phyloP scores from a whole-genome alignment of 176 grass and related monocot species.

The Bonia amplexicaulis region DNA sequence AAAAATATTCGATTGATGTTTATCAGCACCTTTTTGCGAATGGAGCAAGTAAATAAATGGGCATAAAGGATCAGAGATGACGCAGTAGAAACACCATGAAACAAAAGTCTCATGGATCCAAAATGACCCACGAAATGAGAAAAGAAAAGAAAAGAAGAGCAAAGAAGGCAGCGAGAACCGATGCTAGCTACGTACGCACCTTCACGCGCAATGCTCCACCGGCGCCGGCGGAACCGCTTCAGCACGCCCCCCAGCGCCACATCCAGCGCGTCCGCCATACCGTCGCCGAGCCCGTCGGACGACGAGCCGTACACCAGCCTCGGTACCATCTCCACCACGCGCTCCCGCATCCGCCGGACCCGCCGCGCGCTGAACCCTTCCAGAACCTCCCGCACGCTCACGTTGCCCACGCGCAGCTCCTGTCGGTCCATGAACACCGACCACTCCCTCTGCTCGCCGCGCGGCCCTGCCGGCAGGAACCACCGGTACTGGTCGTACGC shows the following conservation, averaged over 20 bases:
- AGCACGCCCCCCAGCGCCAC: slow-evolving; percentile 57
- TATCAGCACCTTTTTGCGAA: too few species aligned
- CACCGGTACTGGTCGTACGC: slow-evolving; percentile 80
- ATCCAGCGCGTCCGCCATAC: slow-evolving; percentile 63
- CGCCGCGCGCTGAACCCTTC: slow-evolving; percentile 51
- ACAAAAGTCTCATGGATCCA: neutral
- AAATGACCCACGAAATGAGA: neutral
- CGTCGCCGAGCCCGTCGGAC: slow-evolving; percentile 49
- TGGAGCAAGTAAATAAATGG: neutral
- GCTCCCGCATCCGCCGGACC: slow-evolving; percentile 62
- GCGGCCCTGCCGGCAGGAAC: slow-evolving; percentile 39
- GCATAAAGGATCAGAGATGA: neutral
- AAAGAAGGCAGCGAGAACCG: neutral
- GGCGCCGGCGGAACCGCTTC: slow-evolving; percentile 35
- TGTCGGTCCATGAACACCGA: slow-evolving; percentile 84
- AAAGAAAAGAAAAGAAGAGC: neutral
- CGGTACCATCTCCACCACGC: slow-evolving; percentile 85
- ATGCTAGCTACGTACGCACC: neutral
- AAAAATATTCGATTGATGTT: too few species aligned
- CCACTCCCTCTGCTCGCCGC: slow-evolving; percentile 52
- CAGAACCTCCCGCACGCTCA: slow-evolving; percentile 52
- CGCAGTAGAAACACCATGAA: neutral
- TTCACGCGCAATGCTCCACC: neutral
- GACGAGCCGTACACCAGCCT: slow-evolving; percentile 62
- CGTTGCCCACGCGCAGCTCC: slow-evolving; percentile 47